Conservation (phyloP, 176 grass and related monocot genomes). For the Elymus sibiricus region DNA sequence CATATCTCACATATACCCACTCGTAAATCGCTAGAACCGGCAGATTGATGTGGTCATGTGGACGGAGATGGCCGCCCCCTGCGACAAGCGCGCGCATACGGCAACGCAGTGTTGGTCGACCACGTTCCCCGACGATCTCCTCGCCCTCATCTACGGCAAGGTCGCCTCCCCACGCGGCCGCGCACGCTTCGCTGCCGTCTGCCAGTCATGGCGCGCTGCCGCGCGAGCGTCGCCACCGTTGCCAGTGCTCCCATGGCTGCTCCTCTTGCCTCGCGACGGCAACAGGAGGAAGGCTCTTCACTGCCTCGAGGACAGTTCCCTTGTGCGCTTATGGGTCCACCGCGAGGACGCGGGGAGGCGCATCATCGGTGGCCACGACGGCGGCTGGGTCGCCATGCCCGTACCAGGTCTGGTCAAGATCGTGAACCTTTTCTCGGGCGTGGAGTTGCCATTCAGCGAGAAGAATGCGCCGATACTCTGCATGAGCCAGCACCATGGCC, state of each 20-base stretch:
- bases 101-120: not conserved
- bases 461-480: too few relatives aligned
- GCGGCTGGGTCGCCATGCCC: not conserved
- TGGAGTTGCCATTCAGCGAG: too few relatives aligned
- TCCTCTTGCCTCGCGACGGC: not conserved
- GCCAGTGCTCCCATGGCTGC: not conserved
- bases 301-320: not conserved
- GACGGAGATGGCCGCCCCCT: too few relatives aligned
- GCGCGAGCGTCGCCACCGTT: not conserved
- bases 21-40: too few relatives aligned
- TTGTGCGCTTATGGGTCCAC: not conserved
- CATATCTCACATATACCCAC: too few relatives aligned
- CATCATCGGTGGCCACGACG: not conserved
- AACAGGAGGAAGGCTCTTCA: not conserved
- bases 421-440: too few relatives aligned
- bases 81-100: too few relatives aligned
- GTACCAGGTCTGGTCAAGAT: too few relatives aligned
- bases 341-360: not conserved
- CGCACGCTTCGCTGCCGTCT: not conserved
- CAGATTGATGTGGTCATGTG: too few relatives aligned
- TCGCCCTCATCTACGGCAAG: not conserved
- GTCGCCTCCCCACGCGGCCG: not conserved
- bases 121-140: not conserved
- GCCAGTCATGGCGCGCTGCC: not conserved
- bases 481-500: too few relatives aligned